Evolutionary conservation across 352 stramenopile species (phyloP).

Genomic region (Globisporangium radiosum): DNA sequence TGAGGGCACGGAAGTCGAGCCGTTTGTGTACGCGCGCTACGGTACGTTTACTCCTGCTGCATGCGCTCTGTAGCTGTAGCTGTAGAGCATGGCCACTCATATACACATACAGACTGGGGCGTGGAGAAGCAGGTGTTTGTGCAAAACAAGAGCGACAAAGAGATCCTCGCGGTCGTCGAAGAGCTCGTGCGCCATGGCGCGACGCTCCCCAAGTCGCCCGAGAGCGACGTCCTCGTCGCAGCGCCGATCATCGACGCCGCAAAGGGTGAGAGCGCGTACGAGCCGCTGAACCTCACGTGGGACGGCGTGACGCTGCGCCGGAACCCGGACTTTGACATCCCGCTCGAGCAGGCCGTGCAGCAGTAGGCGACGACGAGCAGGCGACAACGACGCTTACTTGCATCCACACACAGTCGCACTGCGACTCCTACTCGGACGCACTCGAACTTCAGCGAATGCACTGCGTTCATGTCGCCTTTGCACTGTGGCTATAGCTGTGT

Average conservation of each 20-base stretch:
- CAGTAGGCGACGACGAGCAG: not conserved
- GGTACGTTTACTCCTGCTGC: conserved; percentile 20
- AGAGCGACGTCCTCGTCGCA: conserved; percentile 73
- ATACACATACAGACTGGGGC: conserved; percentile 54
- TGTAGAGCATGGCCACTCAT: not conserved
- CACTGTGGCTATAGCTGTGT: too few relatives aligned
- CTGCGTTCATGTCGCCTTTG: too few relatives aligned
- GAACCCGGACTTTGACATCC: conserved; percentile 82
- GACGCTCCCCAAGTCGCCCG: conserved; percentile 73
- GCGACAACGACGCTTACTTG: too few relatives aligned
- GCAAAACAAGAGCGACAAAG: conserved; percentile 76
- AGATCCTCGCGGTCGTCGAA: conserved; percentile 72
- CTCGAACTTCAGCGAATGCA: not conserved
- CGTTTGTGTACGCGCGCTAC: conserved; percentile 84
- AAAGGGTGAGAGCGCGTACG: conserved; percentile 65
- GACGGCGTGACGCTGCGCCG: conserved; percentile 71
- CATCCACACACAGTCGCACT: not conserved
- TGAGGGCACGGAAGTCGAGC: conserved; percentile 81
- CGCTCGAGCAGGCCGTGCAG: conserved; percentile 50
- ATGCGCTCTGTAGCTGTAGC: not conserved
- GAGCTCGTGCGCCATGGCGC: conserved; percentile 69
- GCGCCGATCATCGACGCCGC: conserved; percentile 67
- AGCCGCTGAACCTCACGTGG: conserved; percentile 81
- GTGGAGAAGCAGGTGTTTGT: conserved; percentile 81
- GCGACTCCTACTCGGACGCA: too few relatives aligned